A percentile compares a stretch with the other conserved stretches of the same genome.
Evolutionary conservation across 2,329 filamentous ascomycete species (phyloP).

Genomic region (Raffaelea ambrosiae): DNA sequence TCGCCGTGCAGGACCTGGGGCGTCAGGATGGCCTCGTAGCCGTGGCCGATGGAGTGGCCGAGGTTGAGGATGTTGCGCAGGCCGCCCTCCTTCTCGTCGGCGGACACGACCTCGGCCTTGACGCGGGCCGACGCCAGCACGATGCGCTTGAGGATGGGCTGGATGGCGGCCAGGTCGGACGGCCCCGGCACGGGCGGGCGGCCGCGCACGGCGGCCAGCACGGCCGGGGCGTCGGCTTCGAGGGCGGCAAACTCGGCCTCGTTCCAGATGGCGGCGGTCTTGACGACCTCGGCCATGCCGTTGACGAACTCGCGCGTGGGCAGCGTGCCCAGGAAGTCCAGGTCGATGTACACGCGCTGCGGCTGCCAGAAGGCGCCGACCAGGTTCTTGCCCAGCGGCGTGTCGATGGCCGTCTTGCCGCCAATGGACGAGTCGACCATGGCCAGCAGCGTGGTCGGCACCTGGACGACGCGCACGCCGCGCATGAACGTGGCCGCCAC

Average conservation of each 20-base stretch:
- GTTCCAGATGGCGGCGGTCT: constrained; percentile 95
- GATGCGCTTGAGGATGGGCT: constrained; percentile 62
- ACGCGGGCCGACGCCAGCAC: constrained; percentile 86
- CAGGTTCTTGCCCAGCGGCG: constrained; percentile 89
- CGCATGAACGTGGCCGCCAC: constrained; percentile 98
- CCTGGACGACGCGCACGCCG: constrained; percentile 90
- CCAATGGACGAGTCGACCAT: constrained; percentile 99
- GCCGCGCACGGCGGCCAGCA: constrained; percentile 62
- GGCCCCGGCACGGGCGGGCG: constrained; percentile 28
- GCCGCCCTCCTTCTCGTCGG: constrained; percentile 89
- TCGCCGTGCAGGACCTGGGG: constrained; percentile 95
- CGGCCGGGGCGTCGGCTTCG: constrained; percentile 70
- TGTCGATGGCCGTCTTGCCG: constrained; percentile 97
- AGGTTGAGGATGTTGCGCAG: constrained; percentile 94
- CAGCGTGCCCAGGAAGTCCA: constrained; percentile 83
- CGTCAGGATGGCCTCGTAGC: constrained; percentile 89
- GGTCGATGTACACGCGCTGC: constrained; percentile 85
- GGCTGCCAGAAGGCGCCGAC: constrained; percentile 97
- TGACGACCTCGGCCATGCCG: constrained; percentile 96
- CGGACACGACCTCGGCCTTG: constrained; percentile 90
- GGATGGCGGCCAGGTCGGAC: constrained; percentile 65
- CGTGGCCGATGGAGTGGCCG: constrained; percentile 95
- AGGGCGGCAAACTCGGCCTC: constrained; percentile 77
- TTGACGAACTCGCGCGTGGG: constrained; percentile 93
- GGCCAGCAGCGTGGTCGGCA: constrained; percentile 85